Percentiles rank a stretch among this genome's conserved stretches.
Evolutionary conservation across 2,329 filamentous ascomycete species (phyloP).

Genomic region (Curvularia spicifera): DNA sequence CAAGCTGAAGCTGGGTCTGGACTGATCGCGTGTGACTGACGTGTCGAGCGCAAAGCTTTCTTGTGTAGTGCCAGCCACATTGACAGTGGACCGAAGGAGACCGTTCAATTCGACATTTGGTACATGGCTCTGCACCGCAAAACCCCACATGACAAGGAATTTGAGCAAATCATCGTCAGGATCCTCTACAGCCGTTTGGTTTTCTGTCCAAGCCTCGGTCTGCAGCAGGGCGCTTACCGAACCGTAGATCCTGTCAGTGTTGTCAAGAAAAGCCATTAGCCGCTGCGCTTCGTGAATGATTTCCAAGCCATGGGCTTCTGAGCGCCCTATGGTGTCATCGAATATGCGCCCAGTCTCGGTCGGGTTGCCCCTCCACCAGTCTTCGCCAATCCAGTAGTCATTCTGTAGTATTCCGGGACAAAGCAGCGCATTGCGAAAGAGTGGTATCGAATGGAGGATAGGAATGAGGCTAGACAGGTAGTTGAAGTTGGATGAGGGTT

Average conservation of each 20-base stretch:
- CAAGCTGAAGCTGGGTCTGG: slow-evolving; percentile 49
- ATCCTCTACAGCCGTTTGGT: slow-evolving; percentile 24
- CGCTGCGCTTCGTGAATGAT: slow-evolving; percentile 65
- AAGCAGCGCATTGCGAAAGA: slow-evolving; percentile 64
- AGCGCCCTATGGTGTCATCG: slow-evolving; percentile 46
- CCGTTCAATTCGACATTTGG: slow-evolving; percentile 52
- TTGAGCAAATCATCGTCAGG: slow-evolving; percentile 51
- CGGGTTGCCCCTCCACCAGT: slow-evolving; percentile 68
- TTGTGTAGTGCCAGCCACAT: slow-evolving; percentile 35
- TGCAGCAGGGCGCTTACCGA: slow-evolving; percentile 60
- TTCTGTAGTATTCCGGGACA: slow-evolving; percentile 53
- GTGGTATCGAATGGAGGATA: slow-evolving; percentile 67
- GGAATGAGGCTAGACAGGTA: slow-evolving; percentile 65
- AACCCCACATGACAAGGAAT: slow-evolving; percentile 60
- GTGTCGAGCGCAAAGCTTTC: slow-evolving; percentile 42
- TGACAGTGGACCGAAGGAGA: slow-evolving; percentile 53
- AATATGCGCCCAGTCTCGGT: slow-evolving; percentile 60
- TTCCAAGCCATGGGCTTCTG: slow-evolving; percentile 42
- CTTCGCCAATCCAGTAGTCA: slow-evolving; percentile 62
- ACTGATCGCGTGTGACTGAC: slow-evolving; percentile 28
- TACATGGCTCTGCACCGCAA: slow-evolving; percentile 52
- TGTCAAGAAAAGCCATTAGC: slow-evolving; percentile 66
- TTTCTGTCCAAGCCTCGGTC: slow-evolving; percentile 48
- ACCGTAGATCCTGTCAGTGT: slow-evolving; percentile 64
- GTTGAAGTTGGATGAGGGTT: slow-evolving; percentile 59